Evolutionary conservation across 495 filamentous ascomycete genomes (phyloP).

Genomic region (Penicillium bovifimosum): DNA sequence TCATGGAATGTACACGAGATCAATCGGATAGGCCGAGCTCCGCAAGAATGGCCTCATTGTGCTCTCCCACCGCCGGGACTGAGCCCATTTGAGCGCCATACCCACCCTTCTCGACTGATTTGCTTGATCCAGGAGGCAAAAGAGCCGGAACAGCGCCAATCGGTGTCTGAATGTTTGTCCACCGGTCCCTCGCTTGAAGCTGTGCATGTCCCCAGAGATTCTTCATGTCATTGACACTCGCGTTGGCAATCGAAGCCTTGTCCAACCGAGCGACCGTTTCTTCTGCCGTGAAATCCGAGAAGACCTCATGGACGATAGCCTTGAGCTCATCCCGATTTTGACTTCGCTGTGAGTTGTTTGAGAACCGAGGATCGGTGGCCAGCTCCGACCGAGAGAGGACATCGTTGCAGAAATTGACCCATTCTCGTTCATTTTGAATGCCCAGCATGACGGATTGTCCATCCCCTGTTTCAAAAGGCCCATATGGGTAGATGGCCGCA

Average conservation of each 20-base stretch:
- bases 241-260: constrained; percentile 40
- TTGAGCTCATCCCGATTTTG: constrained; percentile 33
- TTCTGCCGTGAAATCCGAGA: constrained; percentile 24
- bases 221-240: constrained; percentile 47
- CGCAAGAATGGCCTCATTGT: constrained; percentile 34
- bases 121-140: constrained; percentile 36
- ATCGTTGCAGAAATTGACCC: constrained; percentile 40
- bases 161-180: constrained; percentile 43
- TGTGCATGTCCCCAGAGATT: constrained; percentile 47
- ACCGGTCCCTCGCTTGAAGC: constrained; percentile 36
- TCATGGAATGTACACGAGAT: not conserved
- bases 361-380: constrained; percentile 31
- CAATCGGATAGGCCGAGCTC: constrained; percentile 24
- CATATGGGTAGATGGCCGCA: constrained; percentile 49
- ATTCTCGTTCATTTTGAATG: constrained; percentile 50
- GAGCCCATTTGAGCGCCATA: constrained; percentile 27
- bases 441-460: constrained; percentile 48
- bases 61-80: constrained; percentile 37
- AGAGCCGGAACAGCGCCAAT: constrained; percentile 36
- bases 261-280: constrained; percentile 31
- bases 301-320: constrained; percentile 25
- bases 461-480: constrained; percentile 44
- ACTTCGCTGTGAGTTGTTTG: constrained; percentile 28
- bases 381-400: constrained; percentile 31
- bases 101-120: constrained; percentile 8